phyloP scores from a whole-genome alignment of 1,284 basidiomycete genomes.

The Microbotryomycetes sp. region DNA sequence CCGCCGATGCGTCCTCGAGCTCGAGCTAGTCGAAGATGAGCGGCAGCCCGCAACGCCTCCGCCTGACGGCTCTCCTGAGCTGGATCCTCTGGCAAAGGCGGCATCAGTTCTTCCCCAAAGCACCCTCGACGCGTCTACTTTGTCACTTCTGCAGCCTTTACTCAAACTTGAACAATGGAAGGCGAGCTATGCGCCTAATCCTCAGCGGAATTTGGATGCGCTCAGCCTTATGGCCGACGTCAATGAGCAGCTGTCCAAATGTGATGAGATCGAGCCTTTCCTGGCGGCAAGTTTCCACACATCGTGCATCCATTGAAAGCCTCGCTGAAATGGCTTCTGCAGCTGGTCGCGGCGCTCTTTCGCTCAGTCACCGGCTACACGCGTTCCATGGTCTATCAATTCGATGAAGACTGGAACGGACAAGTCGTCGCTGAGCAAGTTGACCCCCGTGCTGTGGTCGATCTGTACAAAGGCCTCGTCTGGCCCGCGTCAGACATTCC shows the following conservation, averaged over 20 bases:
- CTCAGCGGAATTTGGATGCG: constrained; percentile 52
- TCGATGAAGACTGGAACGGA: constrained; percentile 48
- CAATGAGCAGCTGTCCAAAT: constrained; percentile 70
- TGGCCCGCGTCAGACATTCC: constrained; percentile 48
- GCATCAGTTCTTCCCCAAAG: no score
- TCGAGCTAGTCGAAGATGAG: constrained; percentile 62
- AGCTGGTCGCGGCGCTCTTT: constrained; percentile 69
- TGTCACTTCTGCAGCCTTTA: not conserved
- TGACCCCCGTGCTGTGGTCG: constrained; percentile 70
- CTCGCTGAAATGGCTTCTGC: not conserved
- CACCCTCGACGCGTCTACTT: not conserved
- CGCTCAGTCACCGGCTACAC: constrained; percentile 78
- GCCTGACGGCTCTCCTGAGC: not conserved
- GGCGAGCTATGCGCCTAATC: not conserved
- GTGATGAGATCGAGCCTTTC: constrained; percentile 62
- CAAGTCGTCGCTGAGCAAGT: constrained; percentile 77
- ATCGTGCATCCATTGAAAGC: not conserved
- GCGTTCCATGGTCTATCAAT: constrained; percentile 69
- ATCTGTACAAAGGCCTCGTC: constrained; percentile 59
- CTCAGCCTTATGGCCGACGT: constrained; percentile 74
- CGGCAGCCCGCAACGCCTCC: not conserved
- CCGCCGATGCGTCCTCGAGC: constrained; percentile 62
- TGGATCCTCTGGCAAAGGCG: not conserved
- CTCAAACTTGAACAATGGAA: not conserved
- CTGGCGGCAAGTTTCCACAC: constrained; percentile 49